Base-by-base conservation (phyloP, 1,284 basidiomycete species). In the Mycena sp. region DNA sequence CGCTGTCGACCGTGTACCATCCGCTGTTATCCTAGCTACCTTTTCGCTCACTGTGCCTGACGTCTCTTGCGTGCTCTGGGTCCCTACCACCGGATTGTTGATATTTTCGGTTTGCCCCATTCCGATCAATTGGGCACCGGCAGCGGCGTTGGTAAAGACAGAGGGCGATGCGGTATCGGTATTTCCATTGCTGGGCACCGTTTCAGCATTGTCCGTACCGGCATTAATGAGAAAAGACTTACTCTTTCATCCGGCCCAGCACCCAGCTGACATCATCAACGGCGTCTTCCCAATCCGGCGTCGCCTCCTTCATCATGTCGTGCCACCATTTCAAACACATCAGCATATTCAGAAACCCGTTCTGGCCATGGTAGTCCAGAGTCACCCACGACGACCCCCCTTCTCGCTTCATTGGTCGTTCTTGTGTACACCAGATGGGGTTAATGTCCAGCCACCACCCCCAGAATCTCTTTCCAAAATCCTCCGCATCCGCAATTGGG, bases 291-390 rank as follows among this genome's bases (percentile, higher is more conserved):
- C 56, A 57, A 41, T 41, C 59, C 39, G 22, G 18, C 39, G 39
- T 44, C 39, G 9, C 4, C 25, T 4, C 14, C 11, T 30, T 25
- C 25, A 55, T 55, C 52, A 22, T 10, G 52, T 55, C 22, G 8
- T 39, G 3, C 59, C 59, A 61, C 59, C 59, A 61, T 20, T 61
- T 61, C n/a, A 61, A 7, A 39, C 59, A 61, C 39, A 61, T 44
- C 59, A 61, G 11, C n/a, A 61, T n/a, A 61, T 61, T 61, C n/a
- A 61, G n/a, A n/a, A 61, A 61, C 3, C 59, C 59, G 39, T 61
- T 61, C 39, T 25, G 59, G 25, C 59, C 59, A 6, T 25, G 59
- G 22, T 18, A 34, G 22, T 61, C 59, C n/a, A 61, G 9, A 25
- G 22, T 16, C 9, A 13, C 0, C 60, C 60, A 62, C 10, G 56